Percentiles rank a stretch among this genome's conserved stretches.
Conservation (phyloP, 1,284 basidiomycete genomes). For the Cryptococcus sp. region DNA sequence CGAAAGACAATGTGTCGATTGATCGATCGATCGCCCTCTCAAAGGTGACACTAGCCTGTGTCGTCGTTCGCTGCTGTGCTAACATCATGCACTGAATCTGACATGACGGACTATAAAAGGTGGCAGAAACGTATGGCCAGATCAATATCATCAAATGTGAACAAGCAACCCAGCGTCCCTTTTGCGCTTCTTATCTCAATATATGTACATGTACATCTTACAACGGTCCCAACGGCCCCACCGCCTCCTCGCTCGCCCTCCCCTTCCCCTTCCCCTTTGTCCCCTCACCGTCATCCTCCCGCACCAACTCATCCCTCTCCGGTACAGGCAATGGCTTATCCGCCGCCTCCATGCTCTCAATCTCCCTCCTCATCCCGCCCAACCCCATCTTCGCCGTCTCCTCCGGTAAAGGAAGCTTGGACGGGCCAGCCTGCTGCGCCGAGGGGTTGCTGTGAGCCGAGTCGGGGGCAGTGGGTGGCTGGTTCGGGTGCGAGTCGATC, state of each 20-base stretch:
- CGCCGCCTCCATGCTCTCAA: constrained; percentile 35
- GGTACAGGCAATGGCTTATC: constrained; percentile 36
- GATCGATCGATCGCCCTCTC: no score
- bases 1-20: no score
- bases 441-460: constrained; percentile 15
- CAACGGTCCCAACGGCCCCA: constrained; percentile 25
- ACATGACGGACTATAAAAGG: no score
- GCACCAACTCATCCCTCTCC: constrained; percentile 7
- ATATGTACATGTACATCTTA: constrained; percentile 4
- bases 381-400: constrained; percentile 3
- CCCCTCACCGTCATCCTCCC: neutral
- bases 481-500: constrained; percentile 85
- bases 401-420: neutral
- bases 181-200: neutral
- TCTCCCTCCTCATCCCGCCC: constrained; percentile 26
- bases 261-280: constrained; percentile 16
- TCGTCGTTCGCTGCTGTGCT: no score
- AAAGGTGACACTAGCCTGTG: no score
- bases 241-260: neutral
- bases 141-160: no score
- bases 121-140: no score
- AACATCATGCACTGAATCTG: no score
- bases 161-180: no score
- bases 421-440: neutral
- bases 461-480: constrained; percentile 26